Evolutionary conservation across 805 yeast genomes (phyloP), one percentile per base, ranked within the genome.

Genomic region (Schizosaccharomyces osmophilus): DNA sequence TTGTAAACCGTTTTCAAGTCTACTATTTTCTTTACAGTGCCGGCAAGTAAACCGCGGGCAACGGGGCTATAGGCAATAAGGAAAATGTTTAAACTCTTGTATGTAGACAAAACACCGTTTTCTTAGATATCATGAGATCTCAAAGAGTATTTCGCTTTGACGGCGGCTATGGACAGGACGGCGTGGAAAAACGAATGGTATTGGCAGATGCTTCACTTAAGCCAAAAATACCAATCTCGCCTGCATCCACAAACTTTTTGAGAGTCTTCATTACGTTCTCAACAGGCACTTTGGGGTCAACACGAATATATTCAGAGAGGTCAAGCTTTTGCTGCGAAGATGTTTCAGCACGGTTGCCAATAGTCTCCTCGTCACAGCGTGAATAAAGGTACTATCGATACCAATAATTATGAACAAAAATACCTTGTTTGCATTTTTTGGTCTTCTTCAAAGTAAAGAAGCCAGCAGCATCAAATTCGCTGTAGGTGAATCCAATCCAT

Each of bases 61-160:
- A 88, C 75, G 36, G 96, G 96, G 39, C 95, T 84, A 71, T 88
- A 88, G 29, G 89, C 85, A 62, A 86, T 74, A 36, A 86, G 74
- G 13, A 90, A 84, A 62, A 88, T 78, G n/a, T 75, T 75, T 36
- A 76, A 71, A 63, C 82, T 80, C 24, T 78, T 75, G 65, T 83
- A 79, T 4, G 78, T 76, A 2, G 75, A 79, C 64, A 82, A 78
- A 24, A 84, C 75, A 0, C 90, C 95, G 68, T 84, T 81, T 2
- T 69, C 63, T 54, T 81, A 67, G 48, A 83, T 77, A 17, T 84
- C 85, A 57, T 79, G 77, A n/a, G 81, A 70, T 73, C 83, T 79
- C 63, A 88, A 68, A 2, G 95, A 85, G 64, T 83, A 78, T 71
- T 88, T 96, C 54, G 84, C 76, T 73, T 88, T 96, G 57, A 84